phyloP scores from a whole-genome alignment of 179 eudicot genomes.

The Amaranthus tricolor region DNA sequence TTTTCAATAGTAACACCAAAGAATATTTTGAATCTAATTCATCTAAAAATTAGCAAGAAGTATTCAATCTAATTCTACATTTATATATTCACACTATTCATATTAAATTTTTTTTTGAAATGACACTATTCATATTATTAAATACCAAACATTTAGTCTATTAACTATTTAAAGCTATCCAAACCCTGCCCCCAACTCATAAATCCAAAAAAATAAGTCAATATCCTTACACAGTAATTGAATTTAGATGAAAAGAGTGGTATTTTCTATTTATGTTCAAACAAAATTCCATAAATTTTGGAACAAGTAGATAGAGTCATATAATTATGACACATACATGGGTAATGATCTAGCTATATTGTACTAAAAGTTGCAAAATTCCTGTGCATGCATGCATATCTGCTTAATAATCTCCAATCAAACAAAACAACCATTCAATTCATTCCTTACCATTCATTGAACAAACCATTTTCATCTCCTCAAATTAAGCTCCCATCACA shows the following conservation, averaged over 20 bases:
- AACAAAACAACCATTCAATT: neutral
- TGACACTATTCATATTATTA: neutral
- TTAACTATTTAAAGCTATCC: neutral
- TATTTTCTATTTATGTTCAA: neutral
- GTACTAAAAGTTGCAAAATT: neutral
- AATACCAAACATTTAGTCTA: neutral
- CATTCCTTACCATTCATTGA: neutral
- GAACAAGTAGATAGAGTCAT: slow-evolving; percentile 21
- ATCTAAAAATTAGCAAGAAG: no score
- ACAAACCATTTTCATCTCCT: slow-evolving; percentile 15
- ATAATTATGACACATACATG: neutral
- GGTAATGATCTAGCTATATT: neutral
- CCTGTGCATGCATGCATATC: neutral
- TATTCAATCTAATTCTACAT: no score
- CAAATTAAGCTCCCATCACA: slow-evolving; percentile 30
- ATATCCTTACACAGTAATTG: no score
- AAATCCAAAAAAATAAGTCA: no score
- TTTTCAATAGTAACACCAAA: no score
- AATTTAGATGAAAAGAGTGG: no score
- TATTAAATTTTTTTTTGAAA: neutral
- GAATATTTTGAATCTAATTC: no score
- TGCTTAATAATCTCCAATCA: neutral
- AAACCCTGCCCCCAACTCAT: no score
- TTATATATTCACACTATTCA: no score
- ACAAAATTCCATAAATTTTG: slow-evolving; percentile 4